These are phyloP conservation scores for Spathaspora hagerdaliae DNA, from an alignment of 805 yeast species.

Conservation along the genomic window DNA sequence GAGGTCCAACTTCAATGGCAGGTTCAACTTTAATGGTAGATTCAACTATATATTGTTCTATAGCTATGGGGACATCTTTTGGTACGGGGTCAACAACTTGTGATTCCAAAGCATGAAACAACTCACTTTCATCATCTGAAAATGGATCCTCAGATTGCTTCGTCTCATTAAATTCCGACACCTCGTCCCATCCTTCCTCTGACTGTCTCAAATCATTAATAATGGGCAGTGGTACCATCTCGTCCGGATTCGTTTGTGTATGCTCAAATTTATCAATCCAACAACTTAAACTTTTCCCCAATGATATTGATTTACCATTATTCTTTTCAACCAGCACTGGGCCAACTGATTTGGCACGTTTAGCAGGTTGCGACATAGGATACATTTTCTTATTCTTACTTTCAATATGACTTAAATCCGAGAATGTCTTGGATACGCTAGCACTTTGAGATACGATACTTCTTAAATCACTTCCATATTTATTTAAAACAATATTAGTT, in stretches of 20 bases:
- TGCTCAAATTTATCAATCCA: slow-evolving; percentile 30
- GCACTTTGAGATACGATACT: slow-evolving; percentile 18
- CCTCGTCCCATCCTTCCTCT: too few relatives aligned
- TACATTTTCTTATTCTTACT: slow-evolving; percentile 10
- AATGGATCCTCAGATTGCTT: slow-evolving; percentile 20
- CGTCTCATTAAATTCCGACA: background rate
- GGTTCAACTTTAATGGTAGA: too few relatives aligned
- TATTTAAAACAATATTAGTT: slow-evolving; percentile 35
- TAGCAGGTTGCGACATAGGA: slow-evolving; percentile 17
- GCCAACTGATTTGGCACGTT: slow-evolving; percentile 36
- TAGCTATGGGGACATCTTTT: too few relatives aligned
- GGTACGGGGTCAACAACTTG: background rate
- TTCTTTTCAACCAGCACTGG: slow-evolving; percentile 3
- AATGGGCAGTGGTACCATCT: background rate
- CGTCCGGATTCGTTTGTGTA: slow-evolving; percentile 1
- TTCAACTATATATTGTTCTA: too few relatives aligned
- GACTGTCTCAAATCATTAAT: too few relatives aligned
- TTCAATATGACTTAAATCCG: slow-evolving; percentile 22
- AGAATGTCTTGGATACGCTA: slow-evolving; percentile 30
- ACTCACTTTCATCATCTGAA: slow-evolving; percentile 25
- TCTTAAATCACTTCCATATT: slow-evolving; percentile 38
- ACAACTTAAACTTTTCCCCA: slow-evolving; percentile 11
- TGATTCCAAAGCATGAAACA: slow-evolving; percentile 9
- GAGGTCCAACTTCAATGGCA: too few relatives aligned
- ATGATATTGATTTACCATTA: slow-evolving; percentile 1